These are phyloP conservation scores for Xylaria venustula DNA, from an alignment of 495 filamentous ascomycete genomes.

Conservation along the genomic window DNA sequence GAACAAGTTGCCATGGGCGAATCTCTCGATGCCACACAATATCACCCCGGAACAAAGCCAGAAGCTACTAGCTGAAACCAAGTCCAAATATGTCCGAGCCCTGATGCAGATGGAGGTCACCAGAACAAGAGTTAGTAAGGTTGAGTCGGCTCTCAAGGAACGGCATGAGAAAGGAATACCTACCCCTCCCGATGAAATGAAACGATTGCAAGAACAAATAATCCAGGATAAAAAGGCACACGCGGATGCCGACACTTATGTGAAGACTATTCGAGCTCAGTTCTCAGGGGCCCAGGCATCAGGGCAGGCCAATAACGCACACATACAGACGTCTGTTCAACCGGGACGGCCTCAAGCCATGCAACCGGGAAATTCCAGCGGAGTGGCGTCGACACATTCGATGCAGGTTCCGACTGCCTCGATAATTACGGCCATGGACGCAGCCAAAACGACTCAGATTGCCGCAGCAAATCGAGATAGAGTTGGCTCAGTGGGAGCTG, in stretches of 20 bases:
- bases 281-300: slow-evolving; percentile 11
- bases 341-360: slow-evolving; percentile 24
- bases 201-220: slow-evolving; percentile 32
- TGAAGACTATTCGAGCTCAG: slow-evolving; percentile 32
- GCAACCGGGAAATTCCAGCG: slow-evolving; percentile 15
- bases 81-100: slow-evolving; percentile 30
- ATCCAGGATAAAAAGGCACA: slow-evolving; percentile 30
- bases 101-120: slow-evolving; percentile 37
- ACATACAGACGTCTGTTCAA: slow-evolving; percentile 21
- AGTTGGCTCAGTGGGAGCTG: slow-evolving; percentile 18
- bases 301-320: slow-evolving; percentile 16
- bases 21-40: slow-evolving; percentile 18
- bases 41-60: slow-evolving; percentile 22
- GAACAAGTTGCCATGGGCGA: slow-evolving; percentile 33
- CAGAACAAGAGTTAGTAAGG: slow-evolving; percentile 16
- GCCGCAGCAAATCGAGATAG: slow-evolving; percentile 31
- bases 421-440: slow-evolving; percentile 52
- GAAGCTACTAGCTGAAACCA: slow-evolving; percentile 33
- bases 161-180: slow-evolving; percentile 29
- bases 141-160: slow-evolving; percentile 34
- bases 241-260: slow-evolving; percentile 30
- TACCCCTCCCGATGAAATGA: slow-evolving; percentile 32
- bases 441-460: slow-evolving; percentile 51
- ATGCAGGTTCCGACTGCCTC: slow-evolving; percentile 28
- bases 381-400: slow-evolving; percentile 19